These are phyloP conservation scores for Cotoneaster glaucophyllus DNA, from an alignment of 306 rosid species.

Conservation along the genomic window DNA sequence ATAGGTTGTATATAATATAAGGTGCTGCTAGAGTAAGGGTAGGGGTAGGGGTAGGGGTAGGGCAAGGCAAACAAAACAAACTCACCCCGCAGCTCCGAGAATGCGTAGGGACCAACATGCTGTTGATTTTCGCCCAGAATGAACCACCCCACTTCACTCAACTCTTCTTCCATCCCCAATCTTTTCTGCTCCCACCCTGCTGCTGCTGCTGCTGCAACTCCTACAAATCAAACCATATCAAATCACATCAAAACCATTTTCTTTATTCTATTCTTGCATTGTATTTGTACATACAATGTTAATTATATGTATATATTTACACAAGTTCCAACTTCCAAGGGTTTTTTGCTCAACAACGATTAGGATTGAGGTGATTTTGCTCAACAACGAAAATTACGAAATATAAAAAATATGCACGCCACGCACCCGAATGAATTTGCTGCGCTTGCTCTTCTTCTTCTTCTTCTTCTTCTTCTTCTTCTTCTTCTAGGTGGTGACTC, in stretches of 20 bases:
- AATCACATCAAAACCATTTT: neutral
- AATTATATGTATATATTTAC: neutral
- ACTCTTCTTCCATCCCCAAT: conserved; percentile 13
- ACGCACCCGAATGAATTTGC: conserved; percentile 1
- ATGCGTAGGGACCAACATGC: conserved; percentile 72
- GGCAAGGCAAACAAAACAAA: neutral
- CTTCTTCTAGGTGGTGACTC: neutral
- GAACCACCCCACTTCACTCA: conserved; percentile 67
- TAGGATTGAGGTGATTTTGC: neutral
- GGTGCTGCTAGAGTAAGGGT: neutral
- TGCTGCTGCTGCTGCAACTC: conserved; percentile 16
- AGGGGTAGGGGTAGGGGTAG: too few species aligned
- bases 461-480: conserved; percentile 1
- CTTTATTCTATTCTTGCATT: neutral
- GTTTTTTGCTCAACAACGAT: neutral
- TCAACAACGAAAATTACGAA: neutral
- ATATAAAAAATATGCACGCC: neutral
- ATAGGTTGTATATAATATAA: neutral
- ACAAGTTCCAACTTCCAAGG: neutral
- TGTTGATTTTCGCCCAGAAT: conserved; percentile 78
- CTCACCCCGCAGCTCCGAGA: conserved; percentile 84
- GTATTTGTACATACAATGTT: neutral
- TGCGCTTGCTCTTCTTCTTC: neutral
- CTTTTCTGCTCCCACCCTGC: conserved; percentile 23
- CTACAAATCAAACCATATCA: neutral